A percentile compares a stretch with the other conserved stretches of the same genome.
Conservation (phyloP, 176 grass and related monocot genomes). For the Echinochloa phyllopogon region DNA sequence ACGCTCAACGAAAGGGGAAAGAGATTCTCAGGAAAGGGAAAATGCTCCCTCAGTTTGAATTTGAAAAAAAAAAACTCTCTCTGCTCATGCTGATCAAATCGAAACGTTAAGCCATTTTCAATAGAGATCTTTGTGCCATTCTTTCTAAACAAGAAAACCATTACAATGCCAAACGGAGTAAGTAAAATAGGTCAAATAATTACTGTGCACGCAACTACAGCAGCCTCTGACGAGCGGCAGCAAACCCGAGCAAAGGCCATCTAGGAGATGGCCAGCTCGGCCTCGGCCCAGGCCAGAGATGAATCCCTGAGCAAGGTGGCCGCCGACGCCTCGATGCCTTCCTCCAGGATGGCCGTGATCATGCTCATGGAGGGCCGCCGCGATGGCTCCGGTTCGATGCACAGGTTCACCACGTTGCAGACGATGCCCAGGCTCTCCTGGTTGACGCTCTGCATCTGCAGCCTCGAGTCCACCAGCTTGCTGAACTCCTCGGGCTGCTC, state of each 20-base stretch:
- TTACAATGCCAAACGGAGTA: not conserved
- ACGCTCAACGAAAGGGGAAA: not conserved
- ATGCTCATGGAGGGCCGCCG: conserved; percentile 88
- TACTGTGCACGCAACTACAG: not conserved
- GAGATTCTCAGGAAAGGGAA: not conserved
- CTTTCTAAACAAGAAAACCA: not conserved
- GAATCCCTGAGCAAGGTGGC: conserved; percentile 64
- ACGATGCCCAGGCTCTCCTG: conserved; percentile 70
- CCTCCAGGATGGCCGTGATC: conserved; percentile 79
- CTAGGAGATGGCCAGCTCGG: conserved; percentile 72
- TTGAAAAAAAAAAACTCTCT: not conserved
- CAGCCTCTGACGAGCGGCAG: not conserved
- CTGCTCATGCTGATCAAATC: not conserved
- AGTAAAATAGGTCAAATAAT: not conserved
- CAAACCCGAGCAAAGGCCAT: not conserved
- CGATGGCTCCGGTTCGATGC: conserved; percentile 71
- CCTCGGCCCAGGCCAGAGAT: conserved; percentile 87
- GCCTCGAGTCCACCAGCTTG: conserved; percentile 65
- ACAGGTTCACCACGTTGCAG: conserved; percentile 86
- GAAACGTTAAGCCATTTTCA: not conserved
- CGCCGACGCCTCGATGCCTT: conserved; percentile 69
- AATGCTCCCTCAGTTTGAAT: not conserved
- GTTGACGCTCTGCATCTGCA: conserved; percentile 61
- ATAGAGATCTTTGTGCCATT: not conserved
- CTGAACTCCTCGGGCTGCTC: conserved; percentile 58